phyloP scores from a whole-genome alignment of 2,329 filamentous ascomycete genomes.

The Fusarium concolor region DNA sequence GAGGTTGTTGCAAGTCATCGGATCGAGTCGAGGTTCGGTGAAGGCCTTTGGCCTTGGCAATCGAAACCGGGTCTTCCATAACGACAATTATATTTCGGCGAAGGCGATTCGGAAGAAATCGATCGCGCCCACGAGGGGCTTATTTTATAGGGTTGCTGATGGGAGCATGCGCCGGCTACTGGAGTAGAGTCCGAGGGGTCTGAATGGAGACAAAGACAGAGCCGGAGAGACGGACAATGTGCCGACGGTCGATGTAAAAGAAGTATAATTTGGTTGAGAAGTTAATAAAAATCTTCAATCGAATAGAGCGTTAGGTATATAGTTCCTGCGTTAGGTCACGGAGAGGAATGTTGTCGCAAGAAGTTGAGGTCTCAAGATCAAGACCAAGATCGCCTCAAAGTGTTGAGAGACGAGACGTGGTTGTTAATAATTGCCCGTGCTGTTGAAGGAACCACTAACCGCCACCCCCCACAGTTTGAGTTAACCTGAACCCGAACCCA shows the following conservation, averaged over 20 bases:
- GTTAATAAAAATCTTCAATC: not conserved
- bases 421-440: conserved; percentile 36
- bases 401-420: conserved; percentile 47
- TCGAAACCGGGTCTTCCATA: conserved; percentile 45
- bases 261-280: not conserved
- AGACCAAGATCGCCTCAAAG: conserved; percentile 5
- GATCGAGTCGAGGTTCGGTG: conserved; percentile 41
- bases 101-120: conserved; percentile 37
- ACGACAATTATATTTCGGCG: conserved; percentile 12
- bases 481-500: conserved; percentile 17
- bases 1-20: conserved; percentile 46
- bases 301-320: not conserved
- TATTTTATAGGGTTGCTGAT: conserved; percentile 33
- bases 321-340: not conserved
- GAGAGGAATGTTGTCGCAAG: conserved; percentile 4
- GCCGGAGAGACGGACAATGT: conserved; percentile 3
- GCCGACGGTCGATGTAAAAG: conserved; percentile 1
- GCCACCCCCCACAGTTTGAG: conserved; percentile 33
- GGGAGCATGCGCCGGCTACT: conserved; percentile 40
- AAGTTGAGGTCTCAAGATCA: conserved; percentile 4
- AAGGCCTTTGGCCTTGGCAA: conserved; percentile 42
- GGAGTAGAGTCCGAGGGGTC: conserved; percentile 21
- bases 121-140: conserved; percentile 48
- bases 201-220: conserved; percentile 13
- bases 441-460: conserved; percentile 36